These are phyloP conservation scores for Carallia pectinifolia DNA, from an alignment of 345 rosid species.

Conservation along the genomic window DNA sequence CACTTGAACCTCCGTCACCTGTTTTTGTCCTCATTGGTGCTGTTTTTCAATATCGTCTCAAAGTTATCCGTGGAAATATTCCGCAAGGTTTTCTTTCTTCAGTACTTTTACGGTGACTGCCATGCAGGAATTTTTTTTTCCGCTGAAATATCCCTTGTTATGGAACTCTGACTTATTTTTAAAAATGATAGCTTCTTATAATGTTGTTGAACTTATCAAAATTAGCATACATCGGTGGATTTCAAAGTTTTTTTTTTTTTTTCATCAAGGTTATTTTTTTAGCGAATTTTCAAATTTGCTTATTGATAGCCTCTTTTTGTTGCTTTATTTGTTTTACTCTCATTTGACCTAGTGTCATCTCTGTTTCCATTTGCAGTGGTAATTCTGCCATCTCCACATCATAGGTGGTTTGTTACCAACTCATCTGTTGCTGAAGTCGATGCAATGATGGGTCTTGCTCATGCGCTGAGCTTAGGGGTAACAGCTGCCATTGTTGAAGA, in stretches of 20 bases:
- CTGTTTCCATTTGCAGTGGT: conserved; percentile 56
- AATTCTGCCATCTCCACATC: conserved; percentile 72
- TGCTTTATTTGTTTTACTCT: conserved; percentile 13
- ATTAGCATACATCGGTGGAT: background rate
- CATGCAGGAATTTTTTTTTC: background rate
- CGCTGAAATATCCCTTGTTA: background rate
- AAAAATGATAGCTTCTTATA: background rate
- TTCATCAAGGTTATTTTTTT: background rate
- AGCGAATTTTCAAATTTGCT: background rate
- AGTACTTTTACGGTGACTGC: conserved; percentile 10
- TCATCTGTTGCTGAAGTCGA: conserved; percentile 73
- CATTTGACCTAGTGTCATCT: conserved; percentile 19
- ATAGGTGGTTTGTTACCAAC: conserved; percentile 73
- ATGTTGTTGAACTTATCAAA: background rate
- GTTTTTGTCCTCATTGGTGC: conserved; percentile 83
- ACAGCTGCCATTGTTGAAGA: conserved; percentile 77
- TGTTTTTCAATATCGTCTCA: conserved; percentile 58
- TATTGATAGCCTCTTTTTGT: background rate
- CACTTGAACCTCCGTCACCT: conserved; percentile 87
- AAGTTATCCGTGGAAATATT: conserved; percentile 71
- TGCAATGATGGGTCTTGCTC: conserved; percentile 50
- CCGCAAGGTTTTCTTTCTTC: conserved; percentile 65
- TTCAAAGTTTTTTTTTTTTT: background rate
- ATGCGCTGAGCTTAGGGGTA: conserved; percentile 64
- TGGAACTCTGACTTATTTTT: background rate